Evolutionary conservation across 2,329 filamentous ascomycete genomes (phyloP).

Genomic region (Tolypocladium album): DNA sequence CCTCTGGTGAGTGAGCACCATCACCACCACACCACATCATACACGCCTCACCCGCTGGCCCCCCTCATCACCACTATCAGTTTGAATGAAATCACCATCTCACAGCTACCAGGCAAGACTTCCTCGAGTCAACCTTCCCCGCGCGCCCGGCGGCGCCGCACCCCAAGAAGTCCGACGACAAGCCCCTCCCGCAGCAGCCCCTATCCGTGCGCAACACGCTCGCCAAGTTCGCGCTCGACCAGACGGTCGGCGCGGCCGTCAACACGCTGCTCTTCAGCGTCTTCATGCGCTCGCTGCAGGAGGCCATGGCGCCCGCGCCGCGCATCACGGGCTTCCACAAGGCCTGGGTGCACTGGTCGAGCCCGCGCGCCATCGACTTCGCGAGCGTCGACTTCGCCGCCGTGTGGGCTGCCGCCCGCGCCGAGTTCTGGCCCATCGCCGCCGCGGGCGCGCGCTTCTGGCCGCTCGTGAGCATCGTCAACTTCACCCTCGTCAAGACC

Average conservation of each 20-base stretch:
- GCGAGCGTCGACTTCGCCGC: slow-evolving; percentile 30
- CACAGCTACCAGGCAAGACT: slow-evolving; percentile 52
- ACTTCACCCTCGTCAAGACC: slow-evolving; percentile 59
- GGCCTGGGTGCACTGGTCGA: slow-evolving; percentile 22
- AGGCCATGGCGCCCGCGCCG: slow-evolving; percentile 32
- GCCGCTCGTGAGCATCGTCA: slow-evolving; percentile 58
- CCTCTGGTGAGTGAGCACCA: slow-evolving; percentile 56
- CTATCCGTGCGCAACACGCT: slow-evolving; percentile 53
- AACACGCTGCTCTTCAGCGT: slow-evolving; percentile 57
- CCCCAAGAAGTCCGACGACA: slow-evolving; percentile 13
- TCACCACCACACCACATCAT: slow-evolving; percentile 3
- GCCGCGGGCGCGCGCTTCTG: slow-evolving; percentile 59
- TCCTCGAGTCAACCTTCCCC: slow-evolving; percentile 65
- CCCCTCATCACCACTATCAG: background rate
- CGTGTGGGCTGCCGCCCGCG: slow-evolving; percentile 31
- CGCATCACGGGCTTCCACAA: slow-evolving; percentile 24
- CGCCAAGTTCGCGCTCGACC: slow-evolving; percentile 58
- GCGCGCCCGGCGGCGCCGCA: slow-evolving; percentile 40
- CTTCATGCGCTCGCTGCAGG: slow-evolving; percentile 46
- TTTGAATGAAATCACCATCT: background rate
- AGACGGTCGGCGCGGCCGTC: slow-evolving; percentile 52
- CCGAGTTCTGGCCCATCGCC: slow-evolving; percentile 55
- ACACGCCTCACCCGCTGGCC: background rate
- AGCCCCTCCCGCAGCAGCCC: slow-evolving; percentile 8
- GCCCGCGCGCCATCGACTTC: slow-evolving; percentile 31